Evolutionary conservation across 2,329 filamentous ascomycete genomes (phyloP).

Genomic region (Colletotrichum sojae): DNA sequence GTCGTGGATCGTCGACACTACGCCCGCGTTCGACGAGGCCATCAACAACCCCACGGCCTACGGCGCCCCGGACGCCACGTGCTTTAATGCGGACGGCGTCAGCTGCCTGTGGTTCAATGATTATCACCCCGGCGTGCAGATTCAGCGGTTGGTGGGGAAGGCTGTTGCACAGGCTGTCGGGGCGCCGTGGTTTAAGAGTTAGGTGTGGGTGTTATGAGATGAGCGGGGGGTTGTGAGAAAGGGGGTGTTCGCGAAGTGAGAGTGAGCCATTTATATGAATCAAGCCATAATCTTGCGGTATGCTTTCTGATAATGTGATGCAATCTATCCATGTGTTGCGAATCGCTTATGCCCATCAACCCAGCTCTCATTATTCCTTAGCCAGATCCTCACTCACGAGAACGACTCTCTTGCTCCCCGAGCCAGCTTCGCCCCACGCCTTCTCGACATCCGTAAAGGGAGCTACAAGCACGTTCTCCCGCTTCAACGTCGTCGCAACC

Average conservation of each 20-base stretch:
- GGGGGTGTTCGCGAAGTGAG: too few relatives aligned
- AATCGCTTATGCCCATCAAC: too few relatives aligned
- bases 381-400: constrained; percentile 46
- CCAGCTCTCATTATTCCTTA: background rate
- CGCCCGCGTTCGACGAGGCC: constrained; percentile 56
- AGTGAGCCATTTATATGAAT: too few relatives aligned
- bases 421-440: constrained; percentile 42
- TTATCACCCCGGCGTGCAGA: constrained; percentile 58
- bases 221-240: background rate
- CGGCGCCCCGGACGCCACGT: constrained; percentile 58
- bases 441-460: constrained; percentile 46
- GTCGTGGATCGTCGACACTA: constrained; percentile 57
- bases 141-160: constrained; percentile 56
- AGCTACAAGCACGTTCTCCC: constrained; percentile 43
- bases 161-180: constrained; percentile 49
- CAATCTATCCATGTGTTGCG: too few relatives aligned
- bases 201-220: background rate
- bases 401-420: constrained; percentile 47
- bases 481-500: constrained; percentile 44
- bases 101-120: constrained; percentile 63
- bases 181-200: constrained; percentile 35
- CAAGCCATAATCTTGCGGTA: too few relatives aligned
- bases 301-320: too few relatives aligned
- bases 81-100: constrained; percentile 57
- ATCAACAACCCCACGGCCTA: constrained; percentile 58